phyloP scores from a whole-genome alignment of 768 basidiomycete genomes.

The Nidularia pulvinata region DNA sequence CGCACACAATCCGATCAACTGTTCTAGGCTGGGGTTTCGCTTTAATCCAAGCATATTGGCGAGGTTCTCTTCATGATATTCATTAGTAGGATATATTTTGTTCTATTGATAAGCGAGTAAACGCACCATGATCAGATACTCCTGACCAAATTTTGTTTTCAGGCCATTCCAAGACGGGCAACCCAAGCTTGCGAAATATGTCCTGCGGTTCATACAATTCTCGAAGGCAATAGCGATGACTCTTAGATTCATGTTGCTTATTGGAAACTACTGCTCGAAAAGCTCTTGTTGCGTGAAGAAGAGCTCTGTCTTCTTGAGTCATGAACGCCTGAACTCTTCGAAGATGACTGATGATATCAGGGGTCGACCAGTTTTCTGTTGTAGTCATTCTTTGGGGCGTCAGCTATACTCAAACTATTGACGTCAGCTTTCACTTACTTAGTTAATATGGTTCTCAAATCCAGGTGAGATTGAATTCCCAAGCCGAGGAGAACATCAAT shows the following conservation, averaged over 20 bases:
- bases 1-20: slow-evolving; percentile 70
- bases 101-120: slow-evolving; percentile 3
- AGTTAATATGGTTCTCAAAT: slow-evolving; percentile 91
- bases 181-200: slow-evolving; percentile 64
- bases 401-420: not conserved
- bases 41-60: slow-evolving; percentile 71
- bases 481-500: slow-evolving; percentile 69
- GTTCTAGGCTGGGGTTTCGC: slow-evolving; percentile 65
- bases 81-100: not conserved
- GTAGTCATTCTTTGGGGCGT: slow-evolving; percentile 68
- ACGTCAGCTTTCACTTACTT: slow-evolving; percentile 40
- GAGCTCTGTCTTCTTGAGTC: slow-evolving; percentile 44
- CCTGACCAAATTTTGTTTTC: slow-evolving; percentile 74
- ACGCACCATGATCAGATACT: slow-evolving; percentile 82
- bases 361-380: slow-evolving; percentile 87
- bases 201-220: slow-evolving; percentile 88
- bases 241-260: slow-evolving; percentile 8
- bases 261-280: slow-evolving; percentile 57
- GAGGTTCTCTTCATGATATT: slow-evolving; percentile 63
- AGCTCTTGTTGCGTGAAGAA: slow-evolving; percentile 67
- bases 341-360: slow-evolving; percentile 86
- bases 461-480: slow-evolving; percentile 90
- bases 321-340: slow-evolving; percentile 71
- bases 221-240: slow-evolving; percentile 56
- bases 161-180: slow-evolving; percentile 92